Evolutionary conservation across 495 filamentous ascomycete genomes (phyloP).

Genomic region (Penicillium subrubescens): DNA sequence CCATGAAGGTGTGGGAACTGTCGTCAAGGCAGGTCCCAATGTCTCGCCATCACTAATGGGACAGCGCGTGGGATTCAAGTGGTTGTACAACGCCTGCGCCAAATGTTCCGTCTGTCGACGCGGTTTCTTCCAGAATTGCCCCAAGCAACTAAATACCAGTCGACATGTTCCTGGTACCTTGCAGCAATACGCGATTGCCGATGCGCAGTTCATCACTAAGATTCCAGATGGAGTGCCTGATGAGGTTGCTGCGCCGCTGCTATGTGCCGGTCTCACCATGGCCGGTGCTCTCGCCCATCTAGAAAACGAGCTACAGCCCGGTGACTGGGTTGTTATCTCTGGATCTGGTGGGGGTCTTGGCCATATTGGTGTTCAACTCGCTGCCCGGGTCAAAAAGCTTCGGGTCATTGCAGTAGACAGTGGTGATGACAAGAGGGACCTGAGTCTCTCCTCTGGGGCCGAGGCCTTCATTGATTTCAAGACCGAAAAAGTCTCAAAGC

Average conservation of each 20-base stretch:
- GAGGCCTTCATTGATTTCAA: conserved; percentile 35
- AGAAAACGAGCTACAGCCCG: conserved; percentile 24
- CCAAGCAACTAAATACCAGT: conserved; percentile 38
- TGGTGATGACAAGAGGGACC: conserved; percentile 31
- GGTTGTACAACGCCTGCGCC: conserved; percentile 39
- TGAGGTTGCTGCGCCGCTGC: conserved; percentile 36
- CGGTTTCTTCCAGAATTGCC: conserved; percentile 32
- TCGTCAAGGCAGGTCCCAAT: conserved; percentile 28
- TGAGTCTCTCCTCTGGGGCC: conserved; percentile 34
- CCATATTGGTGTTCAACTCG: conserved; percentile 41
- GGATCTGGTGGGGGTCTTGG: conserved; percentile 41
- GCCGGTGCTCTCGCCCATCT: conserved; percentile 28
- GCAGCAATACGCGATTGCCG: conserved; percentile 39
- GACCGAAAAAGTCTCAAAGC: conserved; percentile 28
- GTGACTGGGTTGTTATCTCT: conserved; percentile 37
- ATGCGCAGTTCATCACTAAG: conserved; percentile 30
- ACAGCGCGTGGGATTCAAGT: conserved; percentile 42
- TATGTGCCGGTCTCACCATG: conserved; percentile 42
- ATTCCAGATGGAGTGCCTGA: conserved; percentile 31
- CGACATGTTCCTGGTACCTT: conserved; percentile 41
- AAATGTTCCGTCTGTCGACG: conserved; percentile 39
- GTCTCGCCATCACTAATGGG: conserved; percentile 25
- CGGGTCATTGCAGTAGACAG: conserved; percentile 39
- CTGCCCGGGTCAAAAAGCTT: conserved; percentile 28
- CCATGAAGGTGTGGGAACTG: conserved; percentile 41